Conservation (phyloP, 2,329 filamentous ascomycete genomes). For the Simplicillium aogashimaense region DNA sequence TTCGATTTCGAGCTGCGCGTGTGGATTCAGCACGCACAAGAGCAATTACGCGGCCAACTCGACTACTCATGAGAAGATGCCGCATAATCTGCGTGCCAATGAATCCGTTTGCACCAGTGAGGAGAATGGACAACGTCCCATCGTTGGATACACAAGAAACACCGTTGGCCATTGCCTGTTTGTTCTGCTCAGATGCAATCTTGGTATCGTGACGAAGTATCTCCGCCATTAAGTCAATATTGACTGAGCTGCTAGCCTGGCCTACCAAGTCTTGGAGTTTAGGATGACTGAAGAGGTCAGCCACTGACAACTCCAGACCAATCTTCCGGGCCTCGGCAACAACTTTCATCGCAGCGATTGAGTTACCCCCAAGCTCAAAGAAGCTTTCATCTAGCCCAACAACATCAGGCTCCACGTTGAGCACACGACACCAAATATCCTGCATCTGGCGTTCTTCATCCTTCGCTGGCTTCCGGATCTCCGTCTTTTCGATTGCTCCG, state of each 20-base stretch:
- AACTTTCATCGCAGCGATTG: not conserved
- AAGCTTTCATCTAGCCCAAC: not conserved
- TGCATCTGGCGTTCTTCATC: not conserved
- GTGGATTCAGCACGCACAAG: conserved; percentile 7
- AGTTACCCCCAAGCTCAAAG: not conserved
- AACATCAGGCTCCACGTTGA: not conserved
- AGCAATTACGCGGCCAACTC: conserved; percentile 2
- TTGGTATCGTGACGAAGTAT: no score
- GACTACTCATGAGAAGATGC: conserved; percentile 1
- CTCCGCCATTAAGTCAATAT: no score
- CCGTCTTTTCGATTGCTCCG: no score
- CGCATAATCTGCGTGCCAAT: conserved; percentile 8
- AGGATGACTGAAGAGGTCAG: not conserved
- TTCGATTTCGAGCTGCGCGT: conserved; percentile 6
- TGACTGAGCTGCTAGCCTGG: no score
- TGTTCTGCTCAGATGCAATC: no score
- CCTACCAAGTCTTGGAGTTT: no score
- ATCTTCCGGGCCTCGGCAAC: not conserved
- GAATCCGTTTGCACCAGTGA: conserved; percentile 9
- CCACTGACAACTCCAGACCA: not conserved
- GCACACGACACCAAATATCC: not conserved
- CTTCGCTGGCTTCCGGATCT: not conserved
- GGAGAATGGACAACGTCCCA: no score
- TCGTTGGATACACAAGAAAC: no score
- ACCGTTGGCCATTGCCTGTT: not conserved